Percentiles rank a stretch among this genome's conserved stretches.
Conservation (phyloP, 345 rosid genomes). For the Microthlaspi erraticum region DNA sequence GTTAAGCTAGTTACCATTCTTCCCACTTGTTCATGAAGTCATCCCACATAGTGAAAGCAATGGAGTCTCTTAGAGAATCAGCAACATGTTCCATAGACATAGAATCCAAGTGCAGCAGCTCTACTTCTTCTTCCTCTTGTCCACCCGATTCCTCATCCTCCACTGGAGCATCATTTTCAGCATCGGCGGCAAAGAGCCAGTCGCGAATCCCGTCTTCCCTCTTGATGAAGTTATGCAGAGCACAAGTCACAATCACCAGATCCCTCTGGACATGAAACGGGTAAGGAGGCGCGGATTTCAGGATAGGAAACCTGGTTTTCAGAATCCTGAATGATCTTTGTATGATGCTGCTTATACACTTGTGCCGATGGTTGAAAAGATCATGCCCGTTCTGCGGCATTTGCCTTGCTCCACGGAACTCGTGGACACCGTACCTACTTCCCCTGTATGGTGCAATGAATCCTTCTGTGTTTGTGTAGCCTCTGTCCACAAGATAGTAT, state of each 20-base stretch:
- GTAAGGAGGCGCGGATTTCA: constrained; percentile 73
- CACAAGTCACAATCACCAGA: constrained; percentile 78
- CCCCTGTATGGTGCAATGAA: constrained; percentile 79
- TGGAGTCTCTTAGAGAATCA: constrained; percentile 58
- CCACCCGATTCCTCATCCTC: constrained; percentile 52
- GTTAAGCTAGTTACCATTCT: constrained; percentile 51
- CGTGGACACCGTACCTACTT: constrained; percentile 56
- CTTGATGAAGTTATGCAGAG: constrained; percentile 69
- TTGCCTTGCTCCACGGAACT: constrained; percentile 67
- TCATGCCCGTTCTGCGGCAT: constrained; percentile 70
- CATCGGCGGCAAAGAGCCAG: constrained; percentile 59
- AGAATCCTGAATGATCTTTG: constrained; percentile 57
- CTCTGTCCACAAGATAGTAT: constrained; percentile 72
- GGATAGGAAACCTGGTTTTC: constrained; percentile 75
- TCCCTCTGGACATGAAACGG: constrained; percentile 82
- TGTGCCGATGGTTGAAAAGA: constrained; percentile 77
- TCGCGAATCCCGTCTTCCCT: constrained; percentile 64
- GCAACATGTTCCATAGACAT: constrained; percentile 57
- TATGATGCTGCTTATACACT: constrained; percentile 57
- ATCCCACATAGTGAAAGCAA: constrained; percentile 73
- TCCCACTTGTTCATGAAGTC: constrained; percentile 78
- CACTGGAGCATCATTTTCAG: constrained; percentile 42
- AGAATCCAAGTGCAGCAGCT: constrained; percentile 56
- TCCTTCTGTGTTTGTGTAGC: constrained; percentile 65
- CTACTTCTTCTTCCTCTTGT: constrained; percentile 57